Base-by-base conservation (phyloP, 305 asterid species). In the Galium porrigens region DNA sequence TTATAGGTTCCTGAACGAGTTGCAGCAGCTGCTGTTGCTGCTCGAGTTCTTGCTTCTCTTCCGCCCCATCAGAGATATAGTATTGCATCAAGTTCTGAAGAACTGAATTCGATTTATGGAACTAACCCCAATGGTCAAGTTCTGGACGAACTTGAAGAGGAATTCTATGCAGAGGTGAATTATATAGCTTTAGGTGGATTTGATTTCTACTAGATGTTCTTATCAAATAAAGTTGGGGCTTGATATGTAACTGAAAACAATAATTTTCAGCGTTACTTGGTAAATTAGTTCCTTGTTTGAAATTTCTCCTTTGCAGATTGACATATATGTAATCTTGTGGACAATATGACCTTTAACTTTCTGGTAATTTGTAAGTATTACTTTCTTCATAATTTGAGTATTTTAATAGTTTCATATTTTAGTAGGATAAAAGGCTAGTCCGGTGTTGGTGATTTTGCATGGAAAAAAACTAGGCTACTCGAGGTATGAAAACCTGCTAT, bases 11-110 rank as follows among this genome's bases (percentile, higher is more conserved):
- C 99, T 52, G 97, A 83, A 78, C 94, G 95, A 81, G 99, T 89
- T 27, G 99, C 94, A 41, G 99, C 97, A 0, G 99, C 99, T 12
- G 99, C 97, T 42, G 94, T 92, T 66, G 92, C 88, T 65, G 99
- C 97, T 59, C 95, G 99, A 61, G 89, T 80, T 74, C 87, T 90
- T 82, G 96, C 96, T 62, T 91, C 88, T 69, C 77, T 90, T 62
- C 96, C 99, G 62, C 94, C 97, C 34, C 89, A 90, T 79, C 95
- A 90, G 84, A 86, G 94, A 76, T 83, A 85, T 53, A 81, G 72
- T 80, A 78, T 87, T 42, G 76, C 89, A 52, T 85, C 91, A 69
- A 94, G 94, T 81, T 94, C 97, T 9, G 90, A 83, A 72, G 95
- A 86, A 76, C 70, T 89, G 72, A 87, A 83, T 81, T 86, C 87